Conservation (phyloP, 768 basidiomycete species). For the Lentinula lateritia region DNA sequence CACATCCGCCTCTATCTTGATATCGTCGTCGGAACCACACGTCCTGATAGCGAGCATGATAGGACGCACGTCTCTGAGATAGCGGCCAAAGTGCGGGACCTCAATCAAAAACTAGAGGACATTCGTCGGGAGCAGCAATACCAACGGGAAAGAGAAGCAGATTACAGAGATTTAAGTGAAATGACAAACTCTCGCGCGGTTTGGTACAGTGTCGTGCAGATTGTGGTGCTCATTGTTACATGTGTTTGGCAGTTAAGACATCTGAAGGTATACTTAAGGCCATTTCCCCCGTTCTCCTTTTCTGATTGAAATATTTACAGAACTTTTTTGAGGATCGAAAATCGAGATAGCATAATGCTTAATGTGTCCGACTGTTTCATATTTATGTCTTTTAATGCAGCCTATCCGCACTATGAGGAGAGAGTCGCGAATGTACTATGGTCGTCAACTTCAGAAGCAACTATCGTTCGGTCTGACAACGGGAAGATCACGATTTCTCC, state of each 20-base stretch:
- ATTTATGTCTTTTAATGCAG: neutral
- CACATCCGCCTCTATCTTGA: constrained; percentile 96
- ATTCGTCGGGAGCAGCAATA: constrained; percentile 95
- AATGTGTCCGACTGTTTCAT: neutral
- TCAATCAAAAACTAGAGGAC: constrained; percentile 91
- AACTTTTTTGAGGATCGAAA: constrained; percentile 87
- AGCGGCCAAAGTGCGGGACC: constrained; percentile 79
- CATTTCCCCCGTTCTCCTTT: neutral
- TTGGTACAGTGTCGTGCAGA: constrained; percentile 91
- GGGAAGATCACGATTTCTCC: too few relatives aligned
- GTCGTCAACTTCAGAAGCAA: too few relatives aligned
- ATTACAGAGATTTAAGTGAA: constrained; percentile 87
- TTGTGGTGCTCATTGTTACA: constrained; percentile 74
- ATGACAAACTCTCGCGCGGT: constrained; percentile 86
- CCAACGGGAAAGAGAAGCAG: constrained; percentile 91
- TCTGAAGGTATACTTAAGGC: constrained; percentile 57
- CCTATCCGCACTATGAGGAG: neutral
- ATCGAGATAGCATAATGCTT: constrained; percentile 40
- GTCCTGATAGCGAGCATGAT: constrained; percentile 83
- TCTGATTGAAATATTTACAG: constrained; percentile 26
- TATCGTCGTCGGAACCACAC: constrained; percentile 84
- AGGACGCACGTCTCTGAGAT: constrained; percentile 79
- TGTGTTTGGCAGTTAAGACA: constrained; percentile 93
- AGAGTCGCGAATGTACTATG: neutral
- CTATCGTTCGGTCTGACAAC: too few relatives aligned